Evolutionary conservation across 169 alveolate species (phyloP), one percentile per base, ranked within the genome.

Genomic region (Condylostoma magnum): DNA sequence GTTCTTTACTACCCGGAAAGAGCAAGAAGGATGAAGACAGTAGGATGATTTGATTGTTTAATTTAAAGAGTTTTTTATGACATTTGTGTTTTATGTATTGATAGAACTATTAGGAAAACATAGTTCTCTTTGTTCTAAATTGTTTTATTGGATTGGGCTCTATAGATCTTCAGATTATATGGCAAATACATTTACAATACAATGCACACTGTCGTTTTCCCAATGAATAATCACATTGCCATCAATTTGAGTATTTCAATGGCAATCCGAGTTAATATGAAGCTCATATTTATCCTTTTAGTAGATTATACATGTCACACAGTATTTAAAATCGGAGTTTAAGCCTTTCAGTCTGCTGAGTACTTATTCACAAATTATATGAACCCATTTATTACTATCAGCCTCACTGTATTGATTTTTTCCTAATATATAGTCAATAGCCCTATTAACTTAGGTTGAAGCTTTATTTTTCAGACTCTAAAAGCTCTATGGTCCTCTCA

Each of bases 1-100:
- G 96, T 69, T 95, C 95, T 56, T 92, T 98, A 58, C 86, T 97
- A 53, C 99, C 99, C 75, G 90, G 93, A 80, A 95, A 95, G 77
- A 84, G 85, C 28, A 89, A 88, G 71, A 27, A 47, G 47, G 36
- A 55, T 18, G 22, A 55, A 27, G 68, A n/a, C n/a, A n/a, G n/a
- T n/a, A n/a, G n/a, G 15, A 41, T 41, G 48, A 41, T n/a, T n/a
- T n/a, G n/a, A n/a, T n/a, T n/a, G n/a, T n/a, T n/a, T n/a, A n/a
- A n/a, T n/a, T n/a, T n/a, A n/a, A n/a, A n/a, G n/a, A n/a, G n/a
- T n/a, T n/a, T n/a, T n/a, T n/a, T n/a, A n/a, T n/a, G n/a, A n/a
- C n/a, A n/a, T n/a, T n/a, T n/a, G n/a, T n/a, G n/a, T n/a, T n/a
- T n/a, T n/a, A n/a, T n/a, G n/a, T n/a, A n/a, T n/a, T n/a, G n/a